Conservation (phyloP, 169 alveolate species). For the Plasmodium vinckei region DNA sequence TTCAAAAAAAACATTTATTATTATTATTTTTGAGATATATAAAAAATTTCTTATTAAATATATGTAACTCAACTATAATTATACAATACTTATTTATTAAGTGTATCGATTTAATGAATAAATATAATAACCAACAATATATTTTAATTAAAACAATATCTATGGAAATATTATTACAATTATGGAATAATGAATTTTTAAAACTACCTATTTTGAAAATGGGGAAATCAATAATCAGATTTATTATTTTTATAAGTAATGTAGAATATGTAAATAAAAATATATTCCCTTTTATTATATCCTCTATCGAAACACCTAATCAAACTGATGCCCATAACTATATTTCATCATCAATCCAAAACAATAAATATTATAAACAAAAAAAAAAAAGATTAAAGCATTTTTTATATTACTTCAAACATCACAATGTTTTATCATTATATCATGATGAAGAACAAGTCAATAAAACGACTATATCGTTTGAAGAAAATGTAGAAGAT, state of each 20-base stretch:
- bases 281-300: constrained; percentile 29
- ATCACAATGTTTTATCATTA: neutral
- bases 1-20: constrained; percentile 47
- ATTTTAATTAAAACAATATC: constrained; percentile 55
- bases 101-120: constrained; percentile 57
- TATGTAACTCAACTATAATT: constrained; percentile 42
- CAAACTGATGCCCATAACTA: constrained; percentile 24
- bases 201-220: constrained; percentile 27
- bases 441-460: neutral
- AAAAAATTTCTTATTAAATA: constrained; percentile 58
- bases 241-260: constrained; percentile 56
- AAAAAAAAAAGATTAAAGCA: constrained; percentile 17
- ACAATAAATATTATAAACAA: constrained; percentile 9
- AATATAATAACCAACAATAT: constrained; percentile 63
- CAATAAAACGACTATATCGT: neutral
- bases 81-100: constrained; percentile 63
- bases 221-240: constrained; percentile 34
- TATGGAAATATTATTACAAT: constrained; percentile 59
- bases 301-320: constrained; percentile 24
- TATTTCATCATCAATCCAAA: neutral
- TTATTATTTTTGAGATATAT: constrained; percentile 44
- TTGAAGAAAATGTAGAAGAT: neutral
- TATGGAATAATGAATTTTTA: constrained; percentile 66
- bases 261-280: constrained; percentile 61
- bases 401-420: constrained; percentile 1